A percentile compares a stretch with the other conserved stretches of the same genome.
These are phyloP conservation scores for Pythium sp. DNA, from an alignment of 352 stramenopile genomes.

Conservation along the genomic window DNA sequence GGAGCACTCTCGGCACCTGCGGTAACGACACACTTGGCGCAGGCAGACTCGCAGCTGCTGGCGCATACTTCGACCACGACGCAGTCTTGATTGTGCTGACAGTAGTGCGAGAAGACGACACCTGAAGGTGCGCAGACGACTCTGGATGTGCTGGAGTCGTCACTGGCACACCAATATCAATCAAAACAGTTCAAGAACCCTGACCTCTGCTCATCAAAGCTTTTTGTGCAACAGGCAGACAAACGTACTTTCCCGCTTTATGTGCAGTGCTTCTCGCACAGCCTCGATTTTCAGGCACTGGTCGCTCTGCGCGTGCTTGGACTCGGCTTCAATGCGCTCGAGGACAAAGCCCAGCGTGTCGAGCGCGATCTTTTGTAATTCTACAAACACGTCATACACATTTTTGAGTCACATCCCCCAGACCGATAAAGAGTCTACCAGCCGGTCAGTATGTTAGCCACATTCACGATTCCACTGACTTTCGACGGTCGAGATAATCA, in stretches of 20 bases:
- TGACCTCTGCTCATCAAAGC: not conserved
- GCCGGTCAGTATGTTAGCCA: not conserved
- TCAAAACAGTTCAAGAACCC: not conserved
- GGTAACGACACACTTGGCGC: not conserved
- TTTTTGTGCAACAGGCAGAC: not conserved
- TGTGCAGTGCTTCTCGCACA: not conserved
- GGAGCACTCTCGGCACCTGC: not conserved
- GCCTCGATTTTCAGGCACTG: not conserved
- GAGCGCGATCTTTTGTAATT: not conserved
- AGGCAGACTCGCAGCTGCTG: not conserved
- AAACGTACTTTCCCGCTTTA: not conserved
- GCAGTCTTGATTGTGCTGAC: not conserved
- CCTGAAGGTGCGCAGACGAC: not conserved
- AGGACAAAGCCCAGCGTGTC: not conserved
- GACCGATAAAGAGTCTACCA: not conserved
- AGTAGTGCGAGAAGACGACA: not conserved
- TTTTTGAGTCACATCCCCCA: not conserved
- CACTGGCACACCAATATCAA: not conserved
- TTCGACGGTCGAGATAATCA: not conserved
- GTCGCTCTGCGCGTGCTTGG: not conserved
- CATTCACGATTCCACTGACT: not conserved
- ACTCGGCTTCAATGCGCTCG: not conserved
- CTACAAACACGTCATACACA: not conserved
- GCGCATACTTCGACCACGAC: not conserved
- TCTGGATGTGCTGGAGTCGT: not conserved